Evolutionary conservation across 2,329 filamentous ascomycete species (phyloP).

Genomic region (Stemphylium vesicarium): DNA sequence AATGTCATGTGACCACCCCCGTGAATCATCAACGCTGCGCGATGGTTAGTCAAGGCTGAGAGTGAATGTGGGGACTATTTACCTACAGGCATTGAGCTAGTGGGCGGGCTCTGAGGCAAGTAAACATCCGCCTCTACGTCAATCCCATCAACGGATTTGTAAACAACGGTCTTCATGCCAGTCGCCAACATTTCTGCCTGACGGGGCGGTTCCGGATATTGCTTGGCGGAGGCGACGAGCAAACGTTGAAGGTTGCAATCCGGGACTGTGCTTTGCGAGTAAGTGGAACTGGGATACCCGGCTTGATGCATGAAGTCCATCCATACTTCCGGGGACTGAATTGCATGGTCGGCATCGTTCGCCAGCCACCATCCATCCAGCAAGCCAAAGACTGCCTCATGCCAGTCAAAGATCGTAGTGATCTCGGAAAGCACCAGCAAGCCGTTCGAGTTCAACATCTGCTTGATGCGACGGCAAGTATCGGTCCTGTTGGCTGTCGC

Average conservation of each 20-base stretch:
- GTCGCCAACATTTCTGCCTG: neutral
- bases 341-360: slow-evolving; percentile 14
- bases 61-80: neutral
- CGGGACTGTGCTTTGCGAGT: slow-evolving; percentile 3
- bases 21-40: slow-evolving; percentile 54
- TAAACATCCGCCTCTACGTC: slow-evolving; percentile 43
- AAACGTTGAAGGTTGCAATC: slow-evolving; percentile 11
- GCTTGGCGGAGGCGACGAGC: slow-evolving; percentile 7
- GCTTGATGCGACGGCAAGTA: slow-evolving; percentile 10
- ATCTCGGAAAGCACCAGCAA: slow-evolving; percentile 24
- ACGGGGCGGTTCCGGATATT: slow-evolving; percentile 3
- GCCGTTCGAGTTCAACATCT: slow-evolving; percentile 16
- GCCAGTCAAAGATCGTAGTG: slow-evolving; percentile 21
- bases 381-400: slow-evolving; percentile 27
- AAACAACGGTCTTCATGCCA: slow-evolving; percentile 13
- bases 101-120: slow-evolving; percentile 27
- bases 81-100: slow-evolving; percentile 14
- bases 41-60: slow-evolving; percentile 9
- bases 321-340: slow-evolving; percentile 13
- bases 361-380: slow-evolving; percentile 35
- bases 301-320: slow-evolving; percentile 12
- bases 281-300: slow-evolving; percentile 11
- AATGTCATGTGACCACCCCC: slow-evolving; percentile 54
- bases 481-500: slow-evolving; percentile 20
- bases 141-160: slow-evolving; percentile 18